phyloP scores from a whole-genome alignment of 768 basidiomycete genomes.

The Lyophyllum semitale region DNA sequence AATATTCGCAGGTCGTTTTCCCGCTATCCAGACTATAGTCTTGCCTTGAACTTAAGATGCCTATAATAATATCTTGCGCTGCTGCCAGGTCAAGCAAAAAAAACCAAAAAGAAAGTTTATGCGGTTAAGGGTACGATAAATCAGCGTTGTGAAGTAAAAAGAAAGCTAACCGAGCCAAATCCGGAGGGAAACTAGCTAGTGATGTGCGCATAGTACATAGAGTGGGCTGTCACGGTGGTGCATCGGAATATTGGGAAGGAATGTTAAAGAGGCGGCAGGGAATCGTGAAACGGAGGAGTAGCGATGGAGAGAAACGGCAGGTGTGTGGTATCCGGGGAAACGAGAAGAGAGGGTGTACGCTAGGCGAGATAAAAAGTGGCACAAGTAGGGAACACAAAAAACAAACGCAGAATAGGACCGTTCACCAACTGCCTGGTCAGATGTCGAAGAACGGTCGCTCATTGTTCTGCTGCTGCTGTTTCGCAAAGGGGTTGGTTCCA shows the following conservation, averaged over 20 bases:
- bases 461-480: conserved; percentile 49
- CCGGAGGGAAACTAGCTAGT: background rate
- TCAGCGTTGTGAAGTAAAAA: background rate
- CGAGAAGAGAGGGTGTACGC: background rate
- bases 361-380: background rate
- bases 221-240: too few relatives aligned
- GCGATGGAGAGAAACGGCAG: background rate
- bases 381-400: background rate
- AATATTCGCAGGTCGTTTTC: too few relatives aligned
- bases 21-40: too few relatives aligned
- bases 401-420: too few relatives aligned
- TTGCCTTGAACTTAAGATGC: too few relatives aligned
- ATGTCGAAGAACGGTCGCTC: conserved; percentile 86
- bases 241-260: too few relatives aligned
- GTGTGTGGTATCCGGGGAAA: background rate
- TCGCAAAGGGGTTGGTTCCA: conserved; percentile 68
- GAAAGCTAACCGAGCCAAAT: background rate
- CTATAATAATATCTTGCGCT: too few relatives aligned
- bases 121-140: background rate
- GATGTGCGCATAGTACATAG: background rate
- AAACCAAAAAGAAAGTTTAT: background rate
- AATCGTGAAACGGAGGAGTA: background rate
- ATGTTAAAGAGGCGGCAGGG: background rate
- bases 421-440: conserved; percentile 28
- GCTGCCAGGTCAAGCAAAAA: too few relatives aligned